Base-by-base conservation (phyloP, 1,284 basidiomycete genomes). In the Tilletiopsis washingtonensis region DNA sequence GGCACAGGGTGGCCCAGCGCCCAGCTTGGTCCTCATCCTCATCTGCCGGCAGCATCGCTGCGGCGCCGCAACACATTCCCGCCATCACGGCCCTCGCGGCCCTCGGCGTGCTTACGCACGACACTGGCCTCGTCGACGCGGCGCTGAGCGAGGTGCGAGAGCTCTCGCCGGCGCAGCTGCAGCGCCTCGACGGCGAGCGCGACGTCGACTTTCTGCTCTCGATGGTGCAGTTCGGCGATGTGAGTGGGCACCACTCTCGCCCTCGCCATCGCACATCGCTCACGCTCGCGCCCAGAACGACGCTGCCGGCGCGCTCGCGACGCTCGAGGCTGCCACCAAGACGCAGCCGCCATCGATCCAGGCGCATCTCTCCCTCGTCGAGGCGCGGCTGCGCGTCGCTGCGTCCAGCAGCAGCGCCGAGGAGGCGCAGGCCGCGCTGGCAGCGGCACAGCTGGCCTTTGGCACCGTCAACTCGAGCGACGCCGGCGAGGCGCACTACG, bases 121-220 rank as follows among this genome's bases (percentile, higher is more conserved):
- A 94, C 66, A 81, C 84, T 21, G 81, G 80, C 45, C 79, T 94
- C 17, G 79, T 91, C 14, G 88, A 93, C 66, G 91, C 91, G 0
- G 85, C 89, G 0, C 76, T 91, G 7, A 82, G 85, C 0, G 91
- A 94, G 69, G 81, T 93, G 17, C n/a, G n/a, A n/a, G n/a, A n/a
- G n/a, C n/a, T n/a, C n/a, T n/a, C n/a, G n/a, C n/a, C n/a, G n/a
- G n/a, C n/a, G n/a, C n/a, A 75, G 4, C 25, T 2, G 12, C 32
- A 34, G 12, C 27, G 15, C 15, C 15, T 20, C n/a, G 44, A 45
- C 19, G 21, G 15, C 7, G 40, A 40, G n/a, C 23, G 40, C n/a
- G 24, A 23, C 40, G 23, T 47, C 21, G 27, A 40, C n/a, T 26
- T 23, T 12, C 39, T 47, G 23, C n/a, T 32, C 14, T 5, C 39